A percentile compares a stretch with the other conserved stretches of the same genome.
Conservation (phyloP, 1,284 basidiomycete species). For the Kalmanozyma brasiliensis region DNA sequence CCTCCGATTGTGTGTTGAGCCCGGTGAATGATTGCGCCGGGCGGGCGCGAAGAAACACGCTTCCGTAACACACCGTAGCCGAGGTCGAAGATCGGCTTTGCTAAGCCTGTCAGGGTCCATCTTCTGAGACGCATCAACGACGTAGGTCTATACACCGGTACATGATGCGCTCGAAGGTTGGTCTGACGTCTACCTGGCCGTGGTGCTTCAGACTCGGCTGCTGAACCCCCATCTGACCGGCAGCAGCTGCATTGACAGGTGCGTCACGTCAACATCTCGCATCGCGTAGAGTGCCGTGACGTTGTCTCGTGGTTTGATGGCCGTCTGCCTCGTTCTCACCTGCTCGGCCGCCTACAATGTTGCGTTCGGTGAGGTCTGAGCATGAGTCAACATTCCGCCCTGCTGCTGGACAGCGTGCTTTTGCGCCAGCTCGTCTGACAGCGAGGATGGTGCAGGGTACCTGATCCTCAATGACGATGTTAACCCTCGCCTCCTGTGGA, state of each 20-base stretch:
- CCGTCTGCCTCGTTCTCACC: too few species aligned
- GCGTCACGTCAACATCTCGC: not conserved
- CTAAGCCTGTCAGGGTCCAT: constrained; percentile 32
- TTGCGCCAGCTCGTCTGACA: too few species aligned
- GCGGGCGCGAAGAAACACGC: not conserved
- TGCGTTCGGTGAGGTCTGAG: not conserved
- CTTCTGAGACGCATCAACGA: constrained; percentile 3
- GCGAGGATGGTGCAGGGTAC: too few species aligned
- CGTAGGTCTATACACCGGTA: constrained; percentile 13
- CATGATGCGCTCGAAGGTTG: constrained; percentile 9
- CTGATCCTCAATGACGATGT: too few species aligned
- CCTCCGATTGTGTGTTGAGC: not conserved
- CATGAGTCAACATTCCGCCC: constrained; percentile 12
- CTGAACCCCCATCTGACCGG: too few species aligned
- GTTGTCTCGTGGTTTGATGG: too few species aligned
- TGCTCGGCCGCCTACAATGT: not conserved
- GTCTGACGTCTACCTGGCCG: constrained; percentile 7
- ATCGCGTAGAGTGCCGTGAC: constrained; percentile 1
- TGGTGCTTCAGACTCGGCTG: not conserved
- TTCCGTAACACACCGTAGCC: constrained; percentile 36
- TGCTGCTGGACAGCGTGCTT: not conserved
- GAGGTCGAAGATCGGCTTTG: constrained; percentile 40
- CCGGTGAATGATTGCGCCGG: constrained; percentile 1
- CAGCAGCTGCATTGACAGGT: too few species aligned
- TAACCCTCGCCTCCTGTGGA: too few species aligned